phyloP scores from a whole-genome alignment of 805 yeast species.

The Hanseniaspora occidentalis region DNA sequence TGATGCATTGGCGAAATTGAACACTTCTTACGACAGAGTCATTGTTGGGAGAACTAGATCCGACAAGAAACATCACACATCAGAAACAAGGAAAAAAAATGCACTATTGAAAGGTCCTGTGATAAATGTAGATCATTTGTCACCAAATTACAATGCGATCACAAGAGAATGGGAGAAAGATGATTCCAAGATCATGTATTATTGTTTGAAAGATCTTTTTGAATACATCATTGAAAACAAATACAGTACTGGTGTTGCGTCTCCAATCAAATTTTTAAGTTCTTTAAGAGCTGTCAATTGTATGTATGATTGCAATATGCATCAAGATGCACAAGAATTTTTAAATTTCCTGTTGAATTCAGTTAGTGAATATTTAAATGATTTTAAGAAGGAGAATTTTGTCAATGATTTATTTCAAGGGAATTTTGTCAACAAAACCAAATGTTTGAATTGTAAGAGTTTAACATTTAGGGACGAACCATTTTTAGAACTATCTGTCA shows the following conservation, averaged over 20 bases:
- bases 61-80: conserved; percentile 29
- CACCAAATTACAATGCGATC: conserved; percentile 1
- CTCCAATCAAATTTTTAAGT: conserved; percentile 64
- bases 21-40: conserved; percentile 30
- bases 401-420: conserved; percentile 76
- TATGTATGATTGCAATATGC: conserved; percentile 82
- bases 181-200: conserved; percentile 29
- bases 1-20: conserved; percentile 10
- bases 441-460: conserved; percentile 81
- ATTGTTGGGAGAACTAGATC: conserved; percentile 33
- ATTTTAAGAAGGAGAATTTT: conserved; percentile 27
- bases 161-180: conserved; percentile 2
- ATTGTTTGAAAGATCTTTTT: conserved; percentile 72
- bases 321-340: conserved; percentile 97
- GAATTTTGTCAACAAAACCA: conserved; percentile 69
- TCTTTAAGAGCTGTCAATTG: conserved; percentile 73
- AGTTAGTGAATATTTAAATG: conserved; percentile 33
- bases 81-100: conserved; percentile 65
- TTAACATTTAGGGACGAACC: conserved; percentile 72
- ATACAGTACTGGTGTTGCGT: conserved; percentile 66
- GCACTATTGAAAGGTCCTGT: conserved; percentile 78
- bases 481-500: conserved; percentile 78
- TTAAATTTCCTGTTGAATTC: conserved; percentile 78
- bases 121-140: conserved; percentile 60
- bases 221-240: conserved; percentile 68